These are phyloP conservation scores for Arthrobotrys entomopaga DNA, from an alignment of 2,329 filamentous ascomycete species.

Conservation along the genomic window DNA sequence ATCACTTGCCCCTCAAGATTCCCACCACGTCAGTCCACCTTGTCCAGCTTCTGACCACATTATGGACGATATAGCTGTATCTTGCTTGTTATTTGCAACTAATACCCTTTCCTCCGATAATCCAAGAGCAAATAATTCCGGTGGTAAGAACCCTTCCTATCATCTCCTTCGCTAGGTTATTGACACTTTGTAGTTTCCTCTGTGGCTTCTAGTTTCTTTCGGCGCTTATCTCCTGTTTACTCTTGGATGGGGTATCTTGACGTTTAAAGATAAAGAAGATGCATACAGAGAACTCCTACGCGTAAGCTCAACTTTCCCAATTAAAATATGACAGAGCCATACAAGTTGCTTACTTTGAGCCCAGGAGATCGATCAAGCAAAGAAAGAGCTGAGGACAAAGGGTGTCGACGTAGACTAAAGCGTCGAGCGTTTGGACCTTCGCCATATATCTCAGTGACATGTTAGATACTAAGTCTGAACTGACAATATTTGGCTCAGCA, in stretches of 20 bases:
- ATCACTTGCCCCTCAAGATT: constrained; percentile 10
- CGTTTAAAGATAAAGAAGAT: constrained; percentile 93
- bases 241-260: constrained; percentile 90
- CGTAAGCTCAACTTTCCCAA: constrained; percentile 13
- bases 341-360: constrained; percentile 13
- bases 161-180: neutral
- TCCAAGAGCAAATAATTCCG: constrained; percentile 87
- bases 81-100: constrained; percentile 85
- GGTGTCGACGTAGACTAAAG: constrained; percentile 79
- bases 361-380: constrained; percentile 79
- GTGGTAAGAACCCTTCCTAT: constrained; percentile 71
- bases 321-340: neutral
- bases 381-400: constrained; percentile 75
- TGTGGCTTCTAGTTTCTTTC: constrained; percentile 91
- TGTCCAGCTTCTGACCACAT: too few relatives aligned
- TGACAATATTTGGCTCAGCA: neutral
- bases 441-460: too few relatives aligned
- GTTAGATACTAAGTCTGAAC: neutral
- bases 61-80: constrained; percentile 74
- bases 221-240: constrained; percentile 91
- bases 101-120: constrained; percentile 77
- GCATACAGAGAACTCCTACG: constrained; percentile 80
- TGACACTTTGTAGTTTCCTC: constrained; percentile 75
- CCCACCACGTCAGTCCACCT: neutral
- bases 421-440: neutral